Percentiles rank a stretch among this genome's conserved stretches.
phyloP scores from a whole-genome alignment of 2,329 filamentous ascomycete species.

The Colletotrichum australisinense region DNA sequence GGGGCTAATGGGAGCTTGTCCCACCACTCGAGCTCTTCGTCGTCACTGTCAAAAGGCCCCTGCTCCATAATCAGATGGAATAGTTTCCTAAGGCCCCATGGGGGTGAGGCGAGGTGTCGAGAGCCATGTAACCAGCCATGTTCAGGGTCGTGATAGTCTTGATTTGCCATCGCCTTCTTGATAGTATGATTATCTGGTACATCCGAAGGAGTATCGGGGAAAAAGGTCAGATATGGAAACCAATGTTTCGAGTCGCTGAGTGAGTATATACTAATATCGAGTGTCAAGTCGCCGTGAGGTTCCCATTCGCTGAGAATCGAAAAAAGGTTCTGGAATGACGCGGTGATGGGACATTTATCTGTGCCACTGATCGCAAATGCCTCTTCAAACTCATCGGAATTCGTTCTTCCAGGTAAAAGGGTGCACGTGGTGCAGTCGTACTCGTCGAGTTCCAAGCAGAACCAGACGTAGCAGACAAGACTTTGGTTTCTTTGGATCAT shows the following conservation, averaged over 20 bases:
- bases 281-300: conserved; percentile 39
- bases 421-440: conserved; percentile 42
- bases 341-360: conserved; percentile 36
- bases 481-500: conserved; percentile 44
- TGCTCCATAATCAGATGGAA: conserved; percentile 38
- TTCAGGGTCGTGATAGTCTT: conserved; percentile 27
- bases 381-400: conserved; percentile 1
- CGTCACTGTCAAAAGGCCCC: conserved; percentile 38
- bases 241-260: conserved; percentile 45
- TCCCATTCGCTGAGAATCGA: conserved; percentile 44
- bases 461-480: conserved; percentile 44
- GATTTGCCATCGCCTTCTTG: neutral
- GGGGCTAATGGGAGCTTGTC: conserved; percentile 41
- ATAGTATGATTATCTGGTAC: neutral
- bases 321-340: conserved; percentile 39
- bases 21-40: conserved; percentile 41
- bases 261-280: conserved; percentile 46
- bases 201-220: conserved; percentile 38
- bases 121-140: conserved; percentile 40
- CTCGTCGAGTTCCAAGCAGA: conserved; percentile 44
- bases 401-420: neutral
- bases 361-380: conserved; percentile 29
- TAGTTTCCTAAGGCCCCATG: conserved; percentile 36
- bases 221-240: conserved; percentile 44
- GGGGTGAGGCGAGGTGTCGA: conserved; percentile 34